Evolutionary conservation across 768 basidiomycete genomes (phyloP).

Genomic region (Tulasnella calospora): DNA sequence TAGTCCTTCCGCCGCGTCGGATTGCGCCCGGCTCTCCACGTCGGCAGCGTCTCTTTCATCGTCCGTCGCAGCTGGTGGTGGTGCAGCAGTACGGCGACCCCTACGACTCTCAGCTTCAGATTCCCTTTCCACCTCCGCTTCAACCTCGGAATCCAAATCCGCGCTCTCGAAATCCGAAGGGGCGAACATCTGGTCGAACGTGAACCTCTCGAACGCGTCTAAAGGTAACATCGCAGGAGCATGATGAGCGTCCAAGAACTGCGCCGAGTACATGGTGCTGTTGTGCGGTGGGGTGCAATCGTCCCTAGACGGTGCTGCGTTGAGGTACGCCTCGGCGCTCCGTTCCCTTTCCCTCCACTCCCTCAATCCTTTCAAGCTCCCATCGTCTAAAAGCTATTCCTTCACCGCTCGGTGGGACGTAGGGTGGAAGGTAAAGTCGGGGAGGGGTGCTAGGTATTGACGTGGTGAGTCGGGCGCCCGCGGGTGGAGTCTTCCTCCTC

Average conservation of each 20-base stretch:
- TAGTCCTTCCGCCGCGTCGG: no score
- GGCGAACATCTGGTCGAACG: no score
- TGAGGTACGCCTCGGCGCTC: neutral
- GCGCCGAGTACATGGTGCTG: neutral
- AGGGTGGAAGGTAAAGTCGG: neutral
- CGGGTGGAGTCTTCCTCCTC: neutral
- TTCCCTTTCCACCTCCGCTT: neutral
- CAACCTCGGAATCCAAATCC: neutral
- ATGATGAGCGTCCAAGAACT: neutral
- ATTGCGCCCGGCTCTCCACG: neutral
- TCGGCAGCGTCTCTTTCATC: no score
- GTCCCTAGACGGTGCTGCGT: neutral
- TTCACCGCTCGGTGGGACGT: slow-evolving; percentile 17
- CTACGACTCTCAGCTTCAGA: no score
- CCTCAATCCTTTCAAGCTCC: neutral
- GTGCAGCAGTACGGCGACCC: neutral
- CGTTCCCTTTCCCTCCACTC: slow-evolving; percentile 16
- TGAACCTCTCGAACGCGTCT: neutral
- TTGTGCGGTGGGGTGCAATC: neutral
- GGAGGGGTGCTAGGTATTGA: neutral
- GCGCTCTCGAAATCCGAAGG: no score
- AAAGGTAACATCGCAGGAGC: neutral
- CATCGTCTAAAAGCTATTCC: slow-evolving; percentile 4
- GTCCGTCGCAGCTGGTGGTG: neutral
- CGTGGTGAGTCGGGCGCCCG: neutral